Conservation (phyloP, 129 eudicot species). For the Pittosporum tobira region DNA sequence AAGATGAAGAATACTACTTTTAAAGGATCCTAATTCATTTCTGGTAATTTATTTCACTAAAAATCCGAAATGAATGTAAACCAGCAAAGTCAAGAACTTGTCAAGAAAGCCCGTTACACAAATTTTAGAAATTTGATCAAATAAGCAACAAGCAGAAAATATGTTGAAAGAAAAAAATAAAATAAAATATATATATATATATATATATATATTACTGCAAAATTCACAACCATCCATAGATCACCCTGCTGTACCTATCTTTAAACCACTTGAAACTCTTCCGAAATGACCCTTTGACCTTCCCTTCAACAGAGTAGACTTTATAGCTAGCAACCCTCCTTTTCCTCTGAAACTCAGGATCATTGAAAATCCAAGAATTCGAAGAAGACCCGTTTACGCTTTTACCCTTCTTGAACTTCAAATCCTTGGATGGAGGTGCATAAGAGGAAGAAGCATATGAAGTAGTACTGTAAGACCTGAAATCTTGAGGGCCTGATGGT, state of each 20-base stretch:
- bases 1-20: too few relatives aligned
- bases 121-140: neutral
- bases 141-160: too few relatives aligned
- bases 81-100: too few relatives aligned
- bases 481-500: constrained; percentile 26
- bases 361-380: constrained; percentile 54
- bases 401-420: constrained; percentile 50
- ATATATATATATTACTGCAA: too few relatives aligned
- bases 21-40: too few relatives aligned
- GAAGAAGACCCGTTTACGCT: constrained; percentile 28
- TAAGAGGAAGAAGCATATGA: constrained; percentile 31
- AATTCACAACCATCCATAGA: constrained; percentile 67
- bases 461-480: constrained; percentile 61
- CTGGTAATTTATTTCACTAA: too few relatives aligned
- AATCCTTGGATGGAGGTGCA: constrained; percentile 17
- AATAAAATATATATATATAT: too few relatives aligned
- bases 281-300: constrained; percentile 71
- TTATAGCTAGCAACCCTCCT: constrained; percentile 87
- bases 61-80: too few relatives aligned
- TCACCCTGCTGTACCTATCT: constrained; percentile 45
- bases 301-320: constrained; percentile 70
- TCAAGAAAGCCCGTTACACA: neutral
- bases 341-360: constrained; percentile 95
- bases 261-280: constrained; percentile 85
- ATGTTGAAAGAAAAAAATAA: too few relatives aligned